phyloP scores from a whole-genome alignment of 108 stramenopile species.

The Nitzschia sp. region DNA sequence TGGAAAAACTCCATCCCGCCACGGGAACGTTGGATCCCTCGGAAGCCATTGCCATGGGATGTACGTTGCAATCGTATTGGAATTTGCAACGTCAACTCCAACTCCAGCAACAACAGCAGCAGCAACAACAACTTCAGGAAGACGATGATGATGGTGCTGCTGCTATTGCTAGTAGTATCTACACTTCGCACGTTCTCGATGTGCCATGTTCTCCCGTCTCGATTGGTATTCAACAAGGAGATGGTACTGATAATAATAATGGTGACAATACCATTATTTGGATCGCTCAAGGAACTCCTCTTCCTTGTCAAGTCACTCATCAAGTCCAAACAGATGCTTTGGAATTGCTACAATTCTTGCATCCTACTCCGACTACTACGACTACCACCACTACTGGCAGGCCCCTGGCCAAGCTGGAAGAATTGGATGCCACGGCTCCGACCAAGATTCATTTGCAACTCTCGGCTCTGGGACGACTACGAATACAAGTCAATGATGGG shows the following conservation, averaged over 20 bases:
- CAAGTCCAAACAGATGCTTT: conserved; percentile 7
- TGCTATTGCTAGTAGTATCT: too few species aligned
- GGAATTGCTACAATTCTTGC: conserved; percentile 26
- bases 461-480: conserved; percentile 24
- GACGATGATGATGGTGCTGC: background rate
- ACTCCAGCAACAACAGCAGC: background rate
- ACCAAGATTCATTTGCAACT: conserved; percentile 26
- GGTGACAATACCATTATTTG: conserved; percentile 1
- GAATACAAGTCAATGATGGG: conserved; percentile 30
- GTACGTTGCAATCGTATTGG: conserved; percentile 65
- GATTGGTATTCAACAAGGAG: conserved; percentile 10
- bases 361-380: too few species aligned
- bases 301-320: conserved; percentile 28
- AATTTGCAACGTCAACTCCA: conserved; percentile 26
- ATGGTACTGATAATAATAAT: too few species aligned
- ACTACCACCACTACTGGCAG: conserved; percentile 18
- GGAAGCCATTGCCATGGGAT: conserved; percentile 78
- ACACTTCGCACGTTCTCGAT: conserved; percentile 1
- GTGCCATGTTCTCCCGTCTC: conserved; percentile 10
- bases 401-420: conserved; percentile 28
- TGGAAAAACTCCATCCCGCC: conserved; percentile 4
- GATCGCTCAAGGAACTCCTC: conserved; percentile 34
- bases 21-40: conserved; percentile 38
- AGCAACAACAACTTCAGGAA: conserved; percentile 8
- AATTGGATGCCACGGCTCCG: background rate